Evolutionary conservation across 768 basidiomycete species (phyloP), one percentile per base, ranked within the genome.

Genomic region (Rhodotorula toruloides): DNA sequence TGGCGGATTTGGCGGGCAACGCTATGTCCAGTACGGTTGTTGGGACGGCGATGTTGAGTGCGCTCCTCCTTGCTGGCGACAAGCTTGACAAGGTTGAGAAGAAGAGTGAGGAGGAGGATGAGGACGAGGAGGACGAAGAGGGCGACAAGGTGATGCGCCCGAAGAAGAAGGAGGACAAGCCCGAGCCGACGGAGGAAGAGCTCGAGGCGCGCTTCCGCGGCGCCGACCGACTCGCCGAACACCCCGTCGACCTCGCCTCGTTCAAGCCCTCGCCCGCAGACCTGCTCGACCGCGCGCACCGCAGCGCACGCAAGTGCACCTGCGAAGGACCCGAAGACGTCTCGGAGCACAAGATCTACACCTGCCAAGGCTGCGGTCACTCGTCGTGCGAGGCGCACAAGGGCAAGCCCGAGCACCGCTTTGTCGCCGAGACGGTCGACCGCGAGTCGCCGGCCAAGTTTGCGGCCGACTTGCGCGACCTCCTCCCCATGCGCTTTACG

Each of bases 11-110:
- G 22, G 92, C 93, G 27, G 93, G 93, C 4, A 97, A 97, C 74
- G 93, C 93, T 65, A 97, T 97, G 93, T 92, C 91, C 2, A 90
- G 92, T 9, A 96, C 93, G 1, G 93, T 96, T 32, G 92, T 97
- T 37, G 93, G 93, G 2, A 84, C 90, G 6, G 87, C 90, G 69
- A 89, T 96, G 68, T 79, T 94, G 61, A 86, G 88, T 25, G 90
- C 91, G 1, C 80, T 97, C 50, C 83, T 88, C 16, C 78, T 86
- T 2, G 84, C 85, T 11, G 82, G 81, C 27, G 14, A 63, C 19
- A 58, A 54, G 1, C 54, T 71, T n/a, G 44, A 54, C 19, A 22
- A 21, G 9, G 13, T 6, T 8, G 44, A 21, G 21, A 22, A 54
- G 37, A 29, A 39, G 53, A 32, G 13, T 21, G 40, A 11, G 12